These are phyloP conservation scores for Neurospora sp. DNA, from an alignment of 495 filamentous ascomycete genomes.

Conservation along the genomic window DNA sequence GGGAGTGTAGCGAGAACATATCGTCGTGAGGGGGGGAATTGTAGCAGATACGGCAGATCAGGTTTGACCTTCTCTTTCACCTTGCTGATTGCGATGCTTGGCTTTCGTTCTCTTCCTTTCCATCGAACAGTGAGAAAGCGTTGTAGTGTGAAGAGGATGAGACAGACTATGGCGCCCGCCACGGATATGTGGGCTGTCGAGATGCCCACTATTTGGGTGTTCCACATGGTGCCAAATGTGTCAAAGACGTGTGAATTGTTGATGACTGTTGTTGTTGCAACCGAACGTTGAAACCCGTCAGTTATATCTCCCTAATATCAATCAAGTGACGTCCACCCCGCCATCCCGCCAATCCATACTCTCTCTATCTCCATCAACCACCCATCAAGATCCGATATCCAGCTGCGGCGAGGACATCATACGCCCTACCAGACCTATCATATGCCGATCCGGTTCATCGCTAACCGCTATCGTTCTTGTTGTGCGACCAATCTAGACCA, in stretches of 20 bases:
- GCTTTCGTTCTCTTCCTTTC: neutral
- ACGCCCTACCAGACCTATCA: neutral
- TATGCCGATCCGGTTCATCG: neutral
- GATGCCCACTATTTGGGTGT: neutral
- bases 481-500: neutral
- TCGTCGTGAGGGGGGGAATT: slow-evolving; percentile 24
- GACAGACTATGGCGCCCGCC: neutral
- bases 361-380: neutral
- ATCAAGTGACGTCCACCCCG: neutral
- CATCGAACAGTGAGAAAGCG: neutral
- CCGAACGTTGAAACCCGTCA: neutral
- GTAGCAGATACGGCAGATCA: slow-evolving; percentile 5
- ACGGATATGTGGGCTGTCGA: neutral
- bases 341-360: neutral
- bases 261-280: neutral
- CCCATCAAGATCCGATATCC: neutral
- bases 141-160: neutral
- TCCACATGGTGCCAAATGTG: neutral
- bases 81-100: neutral
- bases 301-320: neutral
- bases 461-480: neutral
- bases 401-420: neutral
- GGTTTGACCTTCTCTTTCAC: neutral
- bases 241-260: neutral
- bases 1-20: slow-evolving; percentile 27